These are phyloP conservation scores for Exophiala alcalophila DNA, from an alignment of 2,329 filamentous ascomycete species.

Conservation along the genomic window DNA sequence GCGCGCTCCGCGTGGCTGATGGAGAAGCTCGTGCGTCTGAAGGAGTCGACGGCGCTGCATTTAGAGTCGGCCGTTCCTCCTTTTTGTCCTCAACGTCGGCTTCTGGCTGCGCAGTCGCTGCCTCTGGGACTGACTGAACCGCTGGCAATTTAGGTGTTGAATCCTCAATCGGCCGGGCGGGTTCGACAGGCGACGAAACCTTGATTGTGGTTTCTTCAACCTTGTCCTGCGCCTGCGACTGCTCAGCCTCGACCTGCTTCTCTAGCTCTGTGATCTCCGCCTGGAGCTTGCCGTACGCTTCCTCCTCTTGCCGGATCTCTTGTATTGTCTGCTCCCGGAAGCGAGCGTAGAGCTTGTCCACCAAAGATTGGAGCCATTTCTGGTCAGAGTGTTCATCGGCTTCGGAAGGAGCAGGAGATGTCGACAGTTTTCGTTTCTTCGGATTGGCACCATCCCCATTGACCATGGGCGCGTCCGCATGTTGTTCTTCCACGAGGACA, in stretches of 20 bases:
- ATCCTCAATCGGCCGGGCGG: constrained; percentile 1
- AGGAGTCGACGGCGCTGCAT: constrained; percentile 9
- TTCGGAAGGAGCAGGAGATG: constrained; percentile 53
- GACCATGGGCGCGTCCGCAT: constrained; percentile 34
- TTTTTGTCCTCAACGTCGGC: constrained; percentile 19
- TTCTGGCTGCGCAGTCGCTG: constrained; percentile 19
- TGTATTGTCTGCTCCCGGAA: constrained; percentile 69
- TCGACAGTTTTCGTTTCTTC: constrained; percentile 72
- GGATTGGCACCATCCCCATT: constrained; percentile 45
- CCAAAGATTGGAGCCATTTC: constrained; percentile 43
- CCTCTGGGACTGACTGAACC: constrained; percentile 14
- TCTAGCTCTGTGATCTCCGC: constrained; percentile 68
- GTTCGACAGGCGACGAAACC: neutral
- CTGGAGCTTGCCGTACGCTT: constrained; percentile 60
- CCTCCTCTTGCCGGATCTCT: constrained; percentile 73
- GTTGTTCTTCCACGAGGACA: constrained; percentile 68
- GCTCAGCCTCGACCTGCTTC: constrained; percentile 54
- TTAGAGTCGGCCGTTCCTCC: constrained; percentile 12
- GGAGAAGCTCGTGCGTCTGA: constrained; percentile 6
- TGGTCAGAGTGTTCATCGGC: constrained; percentile 9
- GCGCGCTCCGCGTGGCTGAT: too few species aligned
- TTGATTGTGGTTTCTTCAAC: constrained; percentile 7
- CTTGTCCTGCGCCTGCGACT: constrained; percentile 1
- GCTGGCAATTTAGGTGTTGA: constrained; percentile 1
- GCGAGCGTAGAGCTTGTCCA: constrained; percentile 69